Evolutionary conservation across 164 flowering plant genomes (phyloP).

Genomic region (Stephania cephalantha): DNA sequence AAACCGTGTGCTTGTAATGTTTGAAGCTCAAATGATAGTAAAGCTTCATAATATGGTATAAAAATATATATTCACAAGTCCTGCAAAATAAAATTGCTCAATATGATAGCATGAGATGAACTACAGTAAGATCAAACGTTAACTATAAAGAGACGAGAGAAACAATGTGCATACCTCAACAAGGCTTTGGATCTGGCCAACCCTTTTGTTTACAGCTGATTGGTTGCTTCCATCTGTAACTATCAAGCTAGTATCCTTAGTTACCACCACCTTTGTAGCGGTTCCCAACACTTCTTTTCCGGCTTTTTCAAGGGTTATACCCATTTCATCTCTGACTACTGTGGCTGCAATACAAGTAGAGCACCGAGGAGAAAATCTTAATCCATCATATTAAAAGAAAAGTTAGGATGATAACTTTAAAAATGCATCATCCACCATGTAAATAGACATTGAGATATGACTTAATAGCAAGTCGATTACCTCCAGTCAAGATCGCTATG

Average conservation of each 20-base stretch:
- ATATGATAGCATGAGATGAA: background rate
- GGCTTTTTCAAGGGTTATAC: slow-evolving; percentile 59
- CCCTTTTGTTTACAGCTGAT: slow-evolving; percentile 62
- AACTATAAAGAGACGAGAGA: background rate
- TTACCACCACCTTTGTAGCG: slow-evolving; percentile 67
- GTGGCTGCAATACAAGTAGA: slow-evolving; percentile 41
- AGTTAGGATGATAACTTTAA: background rate
- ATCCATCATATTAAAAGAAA: background rate
- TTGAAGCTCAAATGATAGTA: background rate
- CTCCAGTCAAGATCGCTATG: slow-evolving; percentile 86
- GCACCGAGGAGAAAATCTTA: background rate
- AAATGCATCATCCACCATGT: background rate
- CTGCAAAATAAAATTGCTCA: background rate
- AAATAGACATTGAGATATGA: background rate
- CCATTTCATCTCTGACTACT: slow-evolving; percentile 80
- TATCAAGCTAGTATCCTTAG: slow-evolving; percentile 73
- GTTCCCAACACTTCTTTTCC: slow-evolving; percentile 65
- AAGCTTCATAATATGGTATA: background rate
- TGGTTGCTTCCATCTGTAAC: slow-evolving; percentile 80
- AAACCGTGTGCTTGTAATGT: background rate
- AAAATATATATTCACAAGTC: background rate
- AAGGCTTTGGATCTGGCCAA: slow-evolving; percentile 50
- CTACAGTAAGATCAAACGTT: background rate
- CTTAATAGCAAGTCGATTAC: slow-evolving; percentile 25
- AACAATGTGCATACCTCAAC: slow-evolving; percentile 49